Base-by-base conservation (phyloP, 1,284 basidiomycete species). In the Coniferiporia sulphurascens region DNA sequence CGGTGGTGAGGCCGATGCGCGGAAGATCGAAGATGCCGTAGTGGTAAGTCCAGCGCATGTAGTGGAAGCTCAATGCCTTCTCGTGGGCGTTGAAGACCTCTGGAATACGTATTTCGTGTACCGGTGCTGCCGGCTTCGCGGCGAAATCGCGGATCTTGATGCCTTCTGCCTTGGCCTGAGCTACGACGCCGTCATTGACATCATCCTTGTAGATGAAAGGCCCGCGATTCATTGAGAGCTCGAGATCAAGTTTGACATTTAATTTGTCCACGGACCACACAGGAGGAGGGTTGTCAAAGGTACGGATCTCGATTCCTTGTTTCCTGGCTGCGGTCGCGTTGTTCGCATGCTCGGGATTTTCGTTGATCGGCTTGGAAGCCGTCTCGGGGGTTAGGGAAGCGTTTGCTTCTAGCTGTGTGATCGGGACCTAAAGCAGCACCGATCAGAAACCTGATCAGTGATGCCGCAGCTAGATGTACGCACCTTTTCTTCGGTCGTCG, bases 1-100 rank as follows among this genome's bases (percentile, higher is more conserved):
- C 48, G 19, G 51, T 21, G n/a, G 56, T 57, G 13, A 57, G 38
- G 8, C 21, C 15, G 27, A 4, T 27, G 6, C 12, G 27, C 19
- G 56, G 56, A 22, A 50, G 49, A 27, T 57, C 56, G 43, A 50
- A 57, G 13, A 57, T 41, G 48, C 48, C 56, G 22, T 49, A 17
- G 4, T 57, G 12, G 19, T 44, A 35, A 9, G 52, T 38, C 21
- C 38, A 51, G 36, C 56, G 48, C 22, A 57, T n/a, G 22, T 57
- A 57, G 21, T 50, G 32, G 21, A 51, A 57, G 17, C 27, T 12
- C 27, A 50, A 41, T 22, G 38, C 48, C 35, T 43, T 57, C 27
- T 34, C 10, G 9, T 44, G 27, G 19, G 36, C 56, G 9, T n/a
- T 21, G 19, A 57, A 57, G 13, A 46, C 7, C 15, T 46, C 53